These are phyloP conservation scores for Theileria equi DNA, from an alignment of 169 alveolate genomes.

Conservation along the genomic window DNA sequence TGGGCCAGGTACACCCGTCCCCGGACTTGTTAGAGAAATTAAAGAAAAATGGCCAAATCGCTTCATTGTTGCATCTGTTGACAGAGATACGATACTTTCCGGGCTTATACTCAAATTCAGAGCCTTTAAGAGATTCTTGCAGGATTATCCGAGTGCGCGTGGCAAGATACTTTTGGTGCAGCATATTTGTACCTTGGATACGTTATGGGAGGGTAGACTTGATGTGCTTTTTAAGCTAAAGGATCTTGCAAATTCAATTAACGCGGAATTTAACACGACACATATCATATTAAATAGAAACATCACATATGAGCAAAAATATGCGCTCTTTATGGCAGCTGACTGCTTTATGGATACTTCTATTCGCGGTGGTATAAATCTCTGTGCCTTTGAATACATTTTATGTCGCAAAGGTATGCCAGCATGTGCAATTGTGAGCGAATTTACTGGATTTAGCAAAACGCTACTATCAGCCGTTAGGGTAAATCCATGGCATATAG, in stretches of 20 bases:
- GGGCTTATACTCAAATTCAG: slow-evolving; percentile 69
- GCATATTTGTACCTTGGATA: slow-evolving; percentile 63
- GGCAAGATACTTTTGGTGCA: slow-evolving; percentile 70
- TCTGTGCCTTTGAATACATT: slow-evolving; percentile 74
- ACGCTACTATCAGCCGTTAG: slow-evolving; percentile 73
- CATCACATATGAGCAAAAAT: slow-evolving; percentile 60
- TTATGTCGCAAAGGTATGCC: slow-evolving; percentile 54
- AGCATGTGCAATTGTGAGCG: slow-evolving; percentile 70
- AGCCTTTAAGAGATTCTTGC: slow-evolving; percentile 69
- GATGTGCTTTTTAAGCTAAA: slow-evolving; percentile 8
- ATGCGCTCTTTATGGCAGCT: slow-evolving; percentile 70
- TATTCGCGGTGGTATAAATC: slow-evolving; percentile 79
- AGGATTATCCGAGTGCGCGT: slow-evolving; percentile 59
- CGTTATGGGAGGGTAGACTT: slow-evolving; percentile 50
- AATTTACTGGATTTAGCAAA: slow-evolving; percentile 76
- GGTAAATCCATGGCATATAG: slow-evolving; percentile 79
- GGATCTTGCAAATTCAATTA: slow-evolving; percentile 23
- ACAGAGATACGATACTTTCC: slow-evolving; percentile 67
- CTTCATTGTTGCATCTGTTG: slow-evolving; percentile 59
- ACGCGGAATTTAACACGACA: slow-evolving; percentile 26
- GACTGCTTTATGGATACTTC: slow-evolving; percentile 78
- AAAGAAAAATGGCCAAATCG: slow-evolving; percentile 48
- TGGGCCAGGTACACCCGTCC: slow-evolving; percentile 3
- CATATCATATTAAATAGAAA: slow-evolving; percentile 33
- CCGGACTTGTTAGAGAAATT: slow-evolving; percentile 13